These are phyloP conservation scores for Leishmania major DNA, from an alignment of 208 protist genomes.

Conservation along the genomic window DNA sequence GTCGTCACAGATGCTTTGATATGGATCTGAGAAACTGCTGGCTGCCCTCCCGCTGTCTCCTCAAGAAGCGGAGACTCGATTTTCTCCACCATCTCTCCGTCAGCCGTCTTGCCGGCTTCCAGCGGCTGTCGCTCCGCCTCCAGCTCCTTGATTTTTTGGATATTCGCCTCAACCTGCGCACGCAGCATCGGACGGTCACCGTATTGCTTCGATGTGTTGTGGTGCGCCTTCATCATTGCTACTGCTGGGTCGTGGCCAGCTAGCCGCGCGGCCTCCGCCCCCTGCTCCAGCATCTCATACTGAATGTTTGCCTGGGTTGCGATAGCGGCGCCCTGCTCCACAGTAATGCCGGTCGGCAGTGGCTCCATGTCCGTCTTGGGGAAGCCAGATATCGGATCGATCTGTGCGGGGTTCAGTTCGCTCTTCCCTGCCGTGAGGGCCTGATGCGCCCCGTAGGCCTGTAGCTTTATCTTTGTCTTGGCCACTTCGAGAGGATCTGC, in stretches of 20 bases:
- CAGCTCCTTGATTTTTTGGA: constrained; percentile 60
- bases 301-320: constrained; percentile 74
- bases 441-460: constrained; percentile 78
- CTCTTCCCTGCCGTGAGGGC: constrained; percentile 45
- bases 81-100: constrained; percentile 32
- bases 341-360: constrained; percentile 79
- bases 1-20: not conserved
- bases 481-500: constrained; percentile 84
- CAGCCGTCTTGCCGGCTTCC: constrained; percentile 13
- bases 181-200: constrained; percentile 65
- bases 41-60: not conserved
- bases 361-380: constrained; percentile 76
- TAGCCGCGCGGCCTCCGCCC: constrained; percentile 58
- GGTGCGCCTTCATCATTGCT: constrained; percentile 64
- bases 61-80: constrained; percentile 27
- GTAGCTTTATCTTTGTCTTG: constrained; percentile 87
- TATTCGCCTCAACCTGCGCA: constrained; percentile 71
- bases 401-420: constrained; percentile 29
- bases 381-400: constrained; percentile 82
- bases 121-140: constrained; percentile 39
- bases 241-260: constrained; percentile 60
- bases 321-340: constrained; percentile 83
- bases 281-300: constrained; percentile 83
- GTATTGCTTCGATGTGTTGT: constrained; percentile 63
- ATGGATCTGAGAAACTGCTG: not conserved